Evolutionary conservation across 2,329 filamentous ascomycete species (phyloP), one percentile per base, ranked within the genome.

Genomic region (Hypoxylon sp.): DNA sequence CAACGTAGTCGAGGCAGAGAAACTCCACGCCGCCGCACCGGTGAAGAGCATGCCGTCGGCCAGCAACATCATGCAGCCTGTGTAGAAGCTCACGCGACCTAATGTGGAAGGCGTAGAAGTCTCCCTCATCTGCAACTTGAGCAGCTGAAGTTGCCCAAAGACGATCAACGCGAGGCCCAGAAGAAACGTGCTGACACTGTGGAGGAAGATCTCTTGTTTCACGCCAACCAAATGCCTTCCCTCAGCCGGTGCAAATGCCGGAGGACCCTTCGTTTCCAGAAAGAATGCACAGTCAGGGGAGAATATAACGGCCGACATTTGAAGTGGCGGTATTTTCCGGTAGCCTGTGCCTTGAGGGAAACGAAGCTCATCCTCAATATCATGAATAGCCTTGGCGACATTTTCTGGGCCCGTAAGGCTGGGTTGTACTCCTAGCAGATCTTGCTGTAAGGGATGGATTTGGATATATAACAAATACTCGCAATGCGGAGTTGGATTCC

Each of bases 401-500:
- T 78, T 78, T 51, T 79, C 74, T 1, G 78, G 75, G 63, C 73
- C 72, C 41, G 73, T 79, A 56, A 75, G 52, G 68, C 76, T 63
- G 72, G 77, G 63, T 71, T 77, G 64, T 21, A 79, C 74, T 58
- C 78, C 74, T 21, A 82, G 68, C 19, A 78, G 75, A 7, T 78
- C 73, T 11, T 78, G 77, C 50, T 84, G 79, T 2, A 86, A 79
- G 1, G 89, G 87, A 68, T 91, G 86, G 43, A 95, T 85, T 77
- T 98, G 96, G 30, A 95, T 83, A 78, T 94, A 98, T 60, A 97
- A 82, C 53, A 99, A 82, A 75, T 93, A 93, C 79, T 99, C 96
- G 84, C 96, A 99, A 73, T 93, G 91, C 0, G 93, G 93, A 34
- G 86, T 80, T 17, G 89, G 86, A 65, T 86, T 85, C 63, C 82